These are phyloP conservation scores for Cerrena zonata DNA, from an alignment of 1,284 basidiomycete genomes.

Conservation along the genomic window DNA sequence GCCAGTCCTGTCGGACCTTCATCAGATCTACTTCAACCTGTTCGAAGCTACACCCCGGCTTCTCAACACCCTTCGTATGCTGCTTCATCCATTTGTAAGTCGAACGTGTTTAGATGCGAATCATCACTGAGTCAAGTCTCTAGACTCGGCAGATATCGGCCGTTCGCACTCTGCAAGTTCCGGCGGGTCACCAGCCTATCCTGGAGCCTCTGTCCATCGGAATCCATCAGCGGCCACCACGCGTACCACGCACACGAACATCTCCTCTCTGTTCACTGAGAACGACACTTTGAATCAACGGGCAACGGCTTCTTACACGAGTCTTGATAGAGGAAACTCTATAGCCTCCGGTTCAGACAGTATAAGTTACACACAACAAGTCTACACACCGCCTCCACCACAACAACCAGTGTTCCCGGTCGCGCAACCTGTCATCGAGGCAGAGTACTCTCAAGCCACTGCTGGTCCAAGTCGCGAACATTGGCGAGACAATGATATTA, in stretches of 20 bases:
- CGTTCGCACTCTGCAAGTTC: slow-evolving; percentile 11
- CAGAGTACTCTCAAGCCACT: slow-evolving; percentile 17
- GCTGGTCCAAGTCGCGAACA: slow-evolving; percentile 18
- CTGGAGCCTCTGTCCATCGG: slow-evolving; percentile 15
- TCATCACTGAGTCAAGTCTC: background rate
- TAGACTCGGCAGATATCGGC: slow-evolving; percentile 5
- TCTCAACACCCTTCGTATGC: background rate
- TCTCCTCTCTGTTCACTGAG: slow-evolving; percentile 18
- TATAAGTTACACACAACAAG: background rate
- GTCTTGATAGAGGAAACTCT: slow-evolving; percentile 27
- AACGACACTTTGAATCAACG: slow-evolving; percentile 13
- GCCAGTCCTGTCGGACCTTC: slow-evolving; percentile 3
- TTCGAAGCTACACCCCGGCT: slow-evolving; percentile 1
- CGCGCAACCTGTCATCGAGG: slow-evolving; percentile 14
- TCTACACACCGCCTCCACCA: slow-evolving; percentile 1
- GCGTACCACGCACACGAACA: slow-evolving; percentile 17
- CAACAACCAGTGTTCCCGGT: slow-evolving; percentile 14
- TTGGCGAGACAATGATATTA: slow-evolving; percentile 26
- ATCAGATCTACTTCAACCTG: background rate
- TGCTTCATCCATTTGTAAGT: background rate
- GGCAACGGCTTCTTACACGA: slow-evolving; percentile 19
- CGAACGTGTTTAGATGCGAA: background rate
- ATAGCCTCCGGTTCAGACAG: slow-evolving; percentile 20
- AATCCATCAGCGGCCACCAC: slow-evolving; percentile 16
- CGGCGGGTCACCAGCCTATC: slow-evolving; percentile 4